Evolutionary conservation across 2,329 filamentous ascomycete genomes (phyloP).

Genomic region (Beauveria sp.): DNA sequence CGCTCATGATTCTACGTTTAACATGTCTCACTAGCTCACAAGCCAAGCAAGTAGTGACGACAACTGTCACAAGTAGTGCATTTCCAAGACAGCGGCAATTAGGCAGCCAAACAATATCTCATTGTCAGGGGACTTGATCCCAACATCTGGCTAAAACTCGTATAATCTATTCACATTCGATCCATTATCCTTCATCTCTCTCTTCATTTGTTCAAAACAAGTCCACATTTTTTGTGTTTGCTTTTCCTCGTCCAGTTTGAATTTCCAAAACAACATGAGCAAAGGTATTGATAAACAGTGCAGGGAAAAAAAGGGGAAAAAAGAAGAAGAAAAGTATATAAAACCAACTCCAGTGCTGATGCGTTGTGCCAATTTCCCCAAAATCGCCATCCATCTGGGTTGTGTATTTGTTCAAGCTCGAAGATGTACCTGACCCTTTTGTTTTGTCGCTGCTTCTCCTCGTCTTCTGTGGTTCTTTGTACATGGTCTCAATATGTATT

Average conservation of each 20-base stretch:
- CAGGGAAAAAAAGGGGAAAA: too few relatives aligned
- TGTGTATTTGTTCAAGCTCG: neutral
- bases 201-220: neutral
- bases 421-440: neutral
- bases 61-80: too few relatives aligned
- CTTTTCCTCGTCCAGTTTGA: too few relatives aligned
- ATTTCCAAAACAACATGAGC: too few relatives aligned
- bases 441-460: too few relatives aligned
- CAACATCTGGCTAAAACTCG: neutral
- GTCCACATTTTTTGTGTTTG: too few relatives aligned
- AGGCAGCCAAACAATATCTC: neutral
- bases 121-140: neutral
- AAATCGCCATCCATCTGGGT: neutral
- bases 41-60: too few relatives aligned
- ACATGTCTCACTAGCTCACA: neutral
- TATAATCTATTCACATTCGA: neutral
- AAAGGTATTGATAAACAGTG: too few relatives aligned
- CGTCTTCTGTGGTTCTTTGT: neutral
- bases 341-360: conserved; percentile 7
- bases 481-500: neutral
- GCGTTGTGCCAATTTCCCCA: neutral
- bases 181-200: neutral
- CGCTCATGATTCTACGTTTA: neutral
- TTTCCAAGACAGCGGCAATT: too few relatives aligned
- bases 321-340: neutral